Evolutionary conservation across 352 stramenopile species (phyloP).

Genomic region (Blastocystis sp.): DNA sequence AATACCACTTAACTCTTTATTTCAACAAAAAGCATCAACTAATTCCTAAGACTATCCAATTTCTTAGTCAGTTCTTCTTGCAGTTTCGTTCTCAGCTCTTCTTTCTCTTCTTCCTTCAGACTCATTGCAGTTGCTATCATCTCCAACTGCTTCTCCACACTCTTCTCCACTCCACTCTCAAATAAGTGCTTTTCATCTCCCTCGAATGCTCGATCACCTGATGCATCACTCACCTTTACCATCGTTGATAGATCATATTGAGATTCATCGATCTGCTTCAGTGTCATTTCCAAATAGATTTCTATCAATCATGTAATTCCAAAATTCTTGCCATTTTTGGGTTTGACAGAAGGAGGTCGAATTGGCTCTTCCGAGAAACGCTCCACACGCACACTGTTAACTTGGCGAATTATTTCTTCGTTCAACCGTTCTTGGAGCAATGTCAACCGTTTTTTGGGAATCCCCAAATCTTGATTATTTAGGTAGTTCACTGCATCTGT

Average conservation of each 20-base stretch:
- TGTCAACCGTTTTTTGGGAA: not conserved
- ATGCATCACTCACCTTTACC: not conserved
- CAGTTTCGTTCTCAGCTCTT: not conserved
- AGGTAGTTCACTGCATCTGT: not conserved
- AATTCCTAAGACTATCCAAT: not conserved
- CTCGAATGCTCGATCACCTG: not conserved
- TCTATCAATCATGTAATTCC: not conserved
- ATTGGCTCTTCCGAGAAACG: not conserved
- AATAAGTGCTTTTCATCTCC: not conserved
- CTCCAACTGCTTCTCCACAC: not conserved
- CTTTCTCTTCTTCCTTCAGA: not conserved
- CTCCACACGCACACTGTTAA: constrained; percentile 1
- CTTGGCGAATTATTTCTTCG: not conserved
- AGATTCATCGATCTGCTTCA: not conserved
- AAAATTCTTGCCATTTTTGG: not conserved
- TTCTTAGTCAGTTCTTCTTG: constrained; percentile 18
- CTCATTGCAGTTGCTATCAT: not conserved
- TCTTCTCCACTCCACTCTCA: not conserved
- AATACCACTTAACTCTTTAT: no score
- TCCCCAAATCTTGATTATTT: not conserved
- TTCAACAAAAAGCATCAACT: no score
- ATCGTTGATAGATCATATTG: not conserved
- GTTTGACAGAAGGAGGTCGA: not conserved
- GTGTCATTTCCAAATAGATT: constrained; percentile 22
- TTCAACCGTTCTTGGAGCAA: not conserved